Base-by-base conservation (phyloP, 2,329 filamentous ascomycete species). In the Ophiocordyceps sinensis region DNA sequence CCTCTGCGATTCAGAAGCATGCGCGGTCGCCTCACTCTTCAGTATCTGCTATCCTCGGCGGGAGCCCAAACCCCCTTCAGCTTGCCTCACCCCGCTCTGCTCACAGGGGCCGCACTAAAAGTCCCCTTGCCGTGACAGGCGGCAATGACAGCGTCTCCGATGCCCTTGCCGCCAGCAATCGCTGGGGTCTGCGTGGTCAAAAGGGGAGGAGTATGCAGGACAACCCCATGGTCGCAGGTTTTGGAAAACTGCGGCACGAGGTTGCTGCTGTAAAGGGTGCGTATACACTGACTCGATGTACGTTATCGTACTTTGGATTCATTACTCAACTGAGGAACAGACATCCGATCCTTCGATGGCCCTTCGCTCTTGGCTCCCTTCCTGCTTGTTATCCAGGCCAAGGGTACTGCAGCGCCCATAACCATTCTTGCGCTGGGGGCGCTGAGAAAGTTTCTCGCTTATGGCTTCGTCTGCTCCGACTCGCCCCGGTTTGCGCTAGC, bases 201-300 rank as follows among this genome's bases (percentile, higher is more conserved):
- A 94, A 87, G 64, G 89, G 88, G 40, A 94, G 89, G 69, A 94
- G 86, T 66, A 83, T 95, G 73, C 87, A 95, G 64, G 91, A 96
- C 62, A 94, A 96, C 54, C 91, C 91, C 32, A 71, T 98, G 53
- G 94, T 98, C 67, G 83, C 87, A 47, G 89, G 86, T 13, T 98
- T 98, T 65, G 86, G 88, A 39, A 83, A 86, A 52, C 65, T 98
- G 49, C 77, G 91, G 45, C 82, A 84, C 53, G 89, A 96, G 57
- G 70, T 98, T 50, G 86, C 88, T 48, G 79, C 77, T 38, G 85
- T 88, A 53, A 89, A 80, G 76, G 78, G 83, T 85, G 26, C 17
- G 32, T 31, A 11, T 21, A 11, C 19, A 2, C 21, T 29, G 2
- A 17, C 28, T 13, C 8, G 12, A 15, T 6, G 12, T 32, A 15